Evolutionary conservation across 805 yeast genomes (phyloP).

Genomic region (Suhomyces prunicola): DNA sequence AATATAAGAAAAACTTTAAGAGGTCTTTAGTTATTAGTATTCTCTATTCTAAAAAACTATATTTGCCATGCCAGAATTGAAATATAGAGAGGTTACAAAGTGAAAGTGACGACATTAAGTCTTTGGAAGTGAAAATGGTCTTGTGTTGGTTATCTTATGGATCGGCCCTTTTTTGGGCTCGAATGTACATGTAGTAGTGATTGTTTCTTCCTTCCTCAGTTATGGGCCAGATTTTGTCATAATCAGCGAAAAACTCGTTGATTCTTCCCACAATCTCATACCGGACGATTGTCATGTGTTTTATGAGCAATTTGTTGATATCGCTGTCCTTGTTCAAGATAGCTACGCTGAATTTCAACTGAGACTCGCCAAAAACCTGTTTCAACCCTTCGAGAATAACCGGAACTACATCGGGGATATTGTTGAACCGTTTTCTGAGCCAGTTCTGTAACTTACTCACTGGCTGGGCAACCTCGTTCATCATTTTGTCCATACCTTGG

Average conservation of each 20-base stretch:
- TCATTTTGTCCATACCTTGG: constrained; percentile 4
- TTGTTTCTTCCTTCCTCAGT: constrained; percentile 8
- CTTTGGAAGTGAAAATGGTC: background rate
- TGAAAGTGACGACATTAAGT: background rate
- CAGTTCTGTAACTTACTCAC: background rate
- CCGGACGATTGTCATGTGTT: constrained; percentile 25
- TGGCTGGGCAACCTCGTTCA: background rate
- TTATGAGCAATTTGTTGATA: constrained; percentile 27
- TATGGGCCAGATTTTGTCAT: constrained; percentile 7
- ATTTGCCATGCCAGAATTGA: background rate
- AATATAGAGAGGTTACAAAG: background rate
- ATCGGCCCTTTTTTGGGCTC: constrained; percentile 18
- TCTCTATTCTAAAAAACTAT: background rate
- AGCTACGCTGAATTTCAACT: constrained; percentile 29
- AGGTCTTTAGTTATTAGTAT: too few species aligned
- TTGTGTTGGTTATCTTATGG: background rate
- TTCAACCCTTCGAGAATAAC: constrained; percentile 20
- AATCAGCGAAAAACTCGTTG: constrained; percentile 22
- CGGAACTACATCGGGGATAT: constrained; percentile 26
- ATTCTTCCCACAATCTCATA: constrained; percentile 33
- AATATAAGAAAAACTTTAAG: too few species aligned
- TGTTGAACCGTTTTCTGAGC: constrained; percentile 12
- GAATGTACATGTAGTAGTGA: constrained; percentile 25
- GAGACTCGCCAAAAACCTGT: constrained; percentile 29
- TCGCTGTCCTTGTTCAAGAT: constrained; percentile 29